Conservation (phyloP, 2,329 filamentous ascomycete genomes). For the Trematosphaeria pertusa region DNA sequence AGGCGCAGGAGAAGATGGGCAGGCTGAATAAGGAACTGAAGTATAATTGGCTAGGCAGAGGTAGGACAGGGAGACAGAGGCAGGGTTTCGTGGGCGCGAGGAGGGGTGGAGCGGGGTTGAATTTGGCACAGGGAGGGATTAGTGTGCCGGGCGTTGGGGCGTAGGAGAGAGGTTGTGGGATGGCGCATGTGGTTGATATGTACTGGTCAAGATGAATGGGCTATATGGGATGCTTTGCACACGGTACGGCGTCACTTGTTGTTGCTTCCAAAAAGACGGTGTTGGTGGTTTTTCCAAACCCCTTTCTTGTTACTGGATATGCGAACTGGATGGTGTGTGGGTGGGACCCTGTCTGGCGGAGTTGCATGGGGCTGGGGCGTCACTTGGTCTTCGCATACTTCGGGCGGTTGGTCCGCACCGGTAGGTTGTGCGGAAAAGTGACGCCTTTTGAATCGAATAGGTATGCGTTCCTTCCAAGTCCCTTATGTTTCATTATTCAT, state of each 20-base stretch:
- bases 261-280: too few species aligned
- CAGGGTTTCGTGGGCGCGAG: constrained; percentile 84
- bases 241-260: too few species aligned
- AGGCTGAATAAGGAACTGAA: constrained; percentile 87
- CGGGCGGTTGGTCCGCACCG: too few species aligned
- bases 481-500: too few species aligned
- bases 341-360: too few species aligned
- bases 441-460: too few species aligned
- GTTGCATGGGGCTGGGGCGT: too few species aligned
- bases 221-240: too few species aligned
- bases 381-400: too few species aligned
- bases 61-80: constrained; percentile 85
- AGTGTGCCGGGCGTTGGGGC: constrained; percentile 1
- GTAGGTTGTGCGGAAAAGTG: too few species aligned
- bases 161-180: background rate
- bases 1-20: constrained; percentile 78
- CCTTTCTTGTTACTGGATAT: background rate
- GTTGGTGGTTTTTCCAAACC: background rate
- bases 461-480: too few species aligned
- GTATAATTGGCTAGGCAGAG: constrained; percentile 94
- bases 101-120: constrained; percentile 27
- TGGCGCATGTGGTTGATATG: background rate
- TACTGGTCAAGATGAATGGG: too few species aligned
- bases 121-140: constrained; percentile 7
- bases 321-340: background rate